Percentiles rank a stretch among this genome's conserved stretches.
phyloP scores from a whole-genome alignment of 2,329 filamentous ascomycete species.

The Epichloe festucae region DNA sequence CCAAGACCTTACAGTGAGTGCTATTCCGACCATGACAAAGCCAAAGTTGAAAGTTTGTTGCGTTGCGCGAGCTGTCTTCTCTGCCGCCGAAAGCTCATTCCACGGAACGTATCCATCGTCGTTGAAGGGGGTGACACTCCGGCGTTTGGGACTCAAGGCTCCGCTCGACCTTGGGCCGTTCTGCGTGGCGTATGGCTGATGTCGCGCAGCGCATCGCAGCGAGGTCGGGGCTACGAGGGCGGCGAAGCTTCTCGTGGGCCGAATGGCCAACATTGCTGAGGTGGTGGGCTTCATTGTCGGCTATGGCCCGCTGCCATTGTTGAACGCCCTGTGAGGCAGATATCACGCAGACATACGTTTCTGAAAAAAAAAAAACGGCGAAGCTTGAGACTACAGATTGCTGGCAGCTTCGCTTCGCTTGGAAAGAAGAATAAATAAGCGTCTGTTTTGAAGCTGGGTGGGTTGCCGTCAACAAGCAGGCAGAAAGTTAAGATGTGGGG shows the following conservation, averaged over 20 bases:
- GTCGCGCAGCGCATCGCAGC: background rate
- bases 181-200: constrained; percentile 45
- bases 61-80: constrained; percentile 74
- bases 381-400: too few species aligned
- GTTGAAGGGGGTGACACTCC: constrained; percentile 74
- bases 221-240: constrained; percentile 6
- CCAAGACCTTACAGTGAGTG: constrained; percentile 50
- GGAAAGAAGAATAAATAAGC: too few species aligned
- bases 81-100: constrained; percentile 58
- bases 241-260: constrained; percentile 17
- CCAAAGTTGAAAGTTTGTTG: constrained; percentile 86
- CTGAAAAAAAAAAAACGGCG: background rate
- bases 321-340: background rate
- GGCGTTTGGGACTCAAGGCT: constrained; percentile 38
- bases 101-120: constrained; percentile 76
- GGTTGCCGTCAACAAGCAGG: constrained; percentile 8
- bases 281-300: constrained; percentile 34
- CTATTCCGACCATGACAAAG: constrained; percentile 60
- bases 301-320: constrained; percentile 23
- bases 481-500: constrained; percentile 19
- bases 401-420: constrained; percentile 4
- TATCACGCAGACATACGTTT: background rate
- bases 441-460: too few species aligned
- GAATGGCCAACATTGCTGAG: constrained; percentile 19
- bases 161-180: constrained; percentile 27